A percentile compares a stretch with the other conserved stretches of the same genome.
phyloP scores from a whole-genome alignment of 2,329 filamentous ascomycete species.

The Chaetomiaceae sp. region DNA sequence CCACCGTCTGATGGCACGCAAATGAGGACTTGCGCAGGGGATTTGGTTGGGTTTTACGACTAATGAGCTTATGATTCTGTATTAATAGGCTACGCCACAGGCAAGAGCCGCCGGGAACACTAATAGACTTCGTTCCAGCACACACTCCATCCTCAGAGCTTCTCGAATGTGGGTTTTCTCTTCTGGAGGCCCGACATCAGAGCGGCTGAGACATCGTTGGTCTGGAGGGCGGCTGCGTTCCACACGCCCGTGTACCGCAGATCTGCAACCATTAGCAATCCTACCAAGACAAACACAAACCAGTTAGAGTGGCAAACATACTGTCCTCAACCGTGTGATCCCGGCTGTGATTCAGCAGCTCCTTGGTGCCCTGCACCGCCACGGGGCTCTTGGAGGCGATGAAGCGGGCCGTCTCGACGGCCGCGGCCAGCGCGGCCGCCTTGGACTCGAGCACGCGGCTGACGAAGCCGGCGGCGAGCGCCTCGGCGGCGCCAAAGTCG shows the following conservation, averaged over 20 bases:
- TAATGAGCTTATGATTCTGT: neutral
- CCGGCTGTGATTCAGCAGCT: slow-evolving; percentile 74
- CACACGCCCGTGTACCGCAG: slow-evolving; percentile 81
- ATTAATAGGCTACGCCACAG: neutral
- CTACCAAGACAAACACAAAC: neutral
- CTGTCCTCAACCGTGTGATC: slow-evolving; percentile 75
- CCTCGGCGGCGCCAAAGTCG: slow-evolving; percentile 65
- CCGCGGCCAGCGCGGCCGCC: slow-evolving; percentile 57
- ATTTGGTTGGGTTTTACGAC: neutral
- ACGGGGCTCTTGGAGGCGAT: slow-evolving; percentile 82
- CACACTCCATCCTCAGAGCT: slow-evolving; percentile 54
- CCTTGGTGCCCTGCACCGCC: slow-evolving; percentile 82
- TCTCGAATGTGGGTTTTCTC: slow-evolving; percentile 77
- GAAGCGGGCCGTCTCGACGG: slow-evolving; percentile 56
- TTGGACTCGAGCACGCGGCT: slow-evolving; percentile 62
- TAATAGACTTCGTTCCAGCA: neutral
- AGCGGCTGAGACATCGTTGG: slow-evolving; percentile 68
- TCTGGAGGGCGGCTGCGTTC: slow-evolving; percentile 82
- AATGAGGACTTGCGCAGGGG: neutral
- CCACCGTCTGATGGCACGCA: neutral
- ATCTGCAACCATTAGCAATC: slow-evolving; percentile 38
- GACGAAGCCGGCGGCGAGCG: slow-evolving; percentile 65
- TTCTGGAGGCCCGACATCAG: slow-evolving; percentile 73
- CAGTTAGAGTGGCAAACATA: slow-evolving; percentile 37
- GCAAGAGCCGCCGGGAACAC: neutral